phyloP scores from a whole-genome alignment of 495 filamentous ascomycete species.

The Acidiella bohemica region DNA sequence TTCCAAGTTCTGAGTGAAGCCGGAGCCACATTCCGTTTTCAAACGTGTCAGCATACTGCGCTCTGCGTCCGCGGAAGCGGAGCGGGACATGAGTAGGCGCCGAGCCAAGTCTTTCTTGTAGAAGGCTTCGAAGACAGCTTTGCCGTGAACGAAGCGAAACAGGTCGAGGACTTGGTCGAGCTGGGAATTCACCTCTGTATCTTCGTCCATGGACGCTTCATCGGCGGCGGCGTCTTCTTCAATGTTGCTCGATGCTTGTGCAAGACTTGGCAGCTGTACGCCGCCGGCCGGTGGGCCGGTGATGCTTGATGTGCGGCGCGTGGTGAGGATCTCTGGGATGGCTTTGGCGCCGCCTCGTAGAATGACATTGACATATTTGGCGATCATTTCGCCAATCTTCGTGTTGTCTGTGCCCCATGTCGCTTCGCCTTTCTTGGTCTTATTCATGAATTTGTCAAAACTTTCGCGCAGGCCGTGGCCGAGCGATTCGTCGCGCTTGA shows the following conservation, averaged over 20 bases:
- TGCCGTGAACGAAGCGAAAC: constrained; percentile 94
- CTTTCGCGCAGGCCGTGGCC: constrained; percentile 65
- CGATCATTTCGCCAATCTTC: constrained; percentile 96
- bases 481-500: constrained; percentile 59
- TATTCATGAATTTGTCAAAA: constrained; percentile 84
- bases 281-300: constrained; percentile 5
- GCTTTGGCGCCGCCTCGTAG: constrained; percentile 77
- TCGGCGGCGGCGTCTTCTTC: constrained; percentile 45
- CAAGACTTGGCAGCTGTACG: not conserved
- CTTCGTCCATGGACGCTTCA: constrained; percentile 55
- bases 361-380: constrained; percentile 86
- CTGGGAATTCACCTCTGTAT: constrained; percentile 76
- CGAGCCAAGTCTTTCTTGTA: constrained; percentile 95
- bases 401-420: constrained; percentile 69
- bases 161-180: constrained; percentile 83
- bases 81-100: constrained; percentile 75
- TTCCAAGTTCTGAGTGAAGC: constrained; percentile 92
- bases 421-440: constrained; percentile 49
- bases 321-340: constrained; percentile 44
- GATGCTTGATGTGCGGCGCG: constrained; percentile 12
- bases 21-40: constrained; percentile 83
- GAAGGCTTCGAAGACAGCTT: constrained; percentile 95
- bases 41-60: constrained; percentile 83
- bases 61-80: constrained; percentile 88
- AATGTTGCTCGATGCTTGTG: constrained; percentile 16